These are phyloP conservation scores for Didymella segeticola DNA, from an alignment of 2,329 filamentous ascomycete species.

Conservation along the genomic window DNA sequence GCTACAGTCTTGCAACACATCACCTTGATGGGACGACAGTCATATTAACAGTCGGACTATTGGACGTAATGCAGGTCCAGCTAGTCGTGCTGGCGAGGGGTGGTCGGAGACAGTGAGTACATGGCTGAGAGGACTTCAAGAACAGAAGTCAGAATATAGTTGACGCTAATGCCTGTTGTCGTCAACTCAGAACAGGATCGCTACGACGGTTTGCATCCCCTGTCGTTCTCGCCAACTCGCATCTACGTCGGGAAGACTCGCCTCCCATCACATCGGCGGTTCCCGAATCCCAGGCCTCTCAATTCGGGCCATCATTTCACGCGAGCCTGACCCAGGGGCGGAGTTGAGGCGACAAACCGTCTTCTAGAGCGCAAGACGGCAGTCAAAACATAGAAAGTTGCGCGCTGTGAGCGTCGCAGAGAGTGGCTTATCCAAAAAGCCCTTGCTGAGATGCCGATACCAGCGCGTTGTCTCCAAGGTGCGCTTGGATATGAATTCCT, in stretches of 20 bases:
- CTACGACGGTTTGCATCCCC: not conserved
- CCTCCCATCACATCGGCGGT: not conserved
- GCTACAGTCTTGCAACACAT: not conserved
- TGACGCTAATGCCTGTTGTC: slow-evolving; percentile 10
- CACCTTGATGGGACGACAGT: not conserved
- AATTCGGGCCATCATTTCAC: not conserved
- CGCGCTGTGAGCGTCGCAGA: not conserved
- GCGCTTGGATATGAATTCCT: not conserved
- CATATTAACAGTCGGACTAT: not conserved
- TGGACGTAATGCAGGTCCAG: not conserved
- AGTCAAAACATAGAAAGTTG: not conserved
- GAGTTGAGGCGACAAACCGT: not conserved
- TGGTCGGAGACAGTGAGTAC: not conserved
- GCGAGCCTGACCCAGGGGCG: not conserved
- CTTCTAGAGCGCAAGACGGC: not conserved
- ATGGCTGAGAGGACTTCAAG: not conserved
- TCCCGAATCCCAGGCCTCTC: not conserved
- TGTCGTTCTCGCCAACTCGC: not conserved
- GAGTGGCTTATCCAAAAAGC: not conserved
- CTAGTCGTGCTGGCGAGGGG: not conserved
- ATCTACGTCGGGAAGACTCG: not conserved
- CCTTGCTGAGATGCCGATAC: not conserved
- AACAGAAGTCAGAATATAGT: slow-evolving; percentile 3
- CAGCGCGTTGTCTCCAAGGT: not conserved
- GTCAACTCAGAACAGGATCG: slow-evolving; percentile 2